These are phyloP conservation scores for Sclerotinia trifoliorum DNA, from an alignment of 2,329 filamentous ascomycete genomes.

Conservation along the genomic window DNA sequence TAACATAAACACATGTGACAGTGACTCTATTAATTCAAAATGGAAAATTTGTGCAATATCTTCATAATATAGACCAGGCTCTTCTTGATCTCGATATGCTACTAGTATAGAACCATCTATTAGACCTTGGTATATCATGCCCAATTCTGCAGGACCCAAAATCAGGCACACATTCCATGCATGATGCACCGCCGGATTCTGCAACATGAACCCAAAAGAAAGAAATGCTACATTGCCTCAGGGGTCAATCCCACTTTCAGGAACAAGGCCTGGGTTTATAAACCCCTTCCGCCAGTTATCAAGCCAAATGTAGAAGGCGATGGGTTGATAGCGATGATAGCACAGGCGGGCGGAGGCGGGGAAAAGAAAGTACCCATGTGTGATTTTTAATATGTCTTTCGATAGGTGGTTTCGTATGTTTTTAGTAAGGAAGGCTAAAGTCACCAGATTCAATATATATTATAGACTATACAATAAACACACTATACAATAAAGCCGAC, in stretches of 20 bases:
- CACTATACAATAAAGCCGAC: too few species aligned
- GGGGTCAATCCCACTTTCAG: neutral
- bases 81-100: neutral
- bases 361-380: neutral
- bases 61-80: neutral
- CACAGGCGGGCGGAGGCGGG: neutral
- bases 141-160: neutral
- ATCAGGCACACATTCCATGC: neutral
- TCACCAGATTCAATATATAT: too few species aligned
- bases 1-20: slow-evolving; percentile 22
- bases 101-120: neutral
- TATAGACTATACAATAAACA: too few species aligned
- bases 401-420: too few species aligned
- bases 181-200: neutral
- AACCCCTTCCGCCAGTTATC: neutral
- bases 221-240: neutral
- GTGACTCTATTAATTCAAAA: slow-evolving; percentile 6
- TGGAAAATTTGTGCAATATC: neutral
- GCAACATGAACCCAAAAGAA: neutral
- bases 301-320: neutral
- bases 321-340: neutral
- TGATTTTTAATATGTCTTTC: neutral
- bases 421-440: too few species aligned
- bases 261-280: neutral
- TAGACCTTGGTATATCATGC: neutral